Percentiles rank a stretch among this genome's conserved stretches.
Conservation (phyloP, 129 eudicot species). For the Artemisia argyi region DNA sequence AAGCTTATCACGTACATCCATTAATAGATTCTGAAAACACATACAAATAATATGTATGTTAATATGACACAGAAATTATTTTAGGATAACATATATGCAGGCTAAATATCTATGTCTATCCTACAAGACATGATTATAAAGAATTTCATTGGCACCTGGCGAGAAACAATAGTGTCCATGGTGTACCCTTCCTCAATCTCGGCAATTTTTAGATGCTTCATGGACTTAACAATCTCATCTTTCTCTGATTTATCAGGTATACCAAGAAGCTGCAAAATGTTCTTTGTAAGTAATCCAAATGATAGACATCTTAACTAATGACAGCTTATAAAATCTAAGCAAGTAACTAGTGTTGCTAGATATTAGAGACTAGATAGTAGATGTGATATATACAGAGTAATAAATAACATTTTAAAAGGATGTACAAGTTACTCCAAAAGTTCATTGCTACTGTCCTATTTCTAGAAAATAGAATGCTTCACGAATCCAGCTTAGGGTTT, state of each 20-base stretch:
- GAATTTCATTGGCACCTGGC: constrained; percentile 56
- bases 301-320: constrained; percentile 13
- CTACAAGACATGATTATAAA: not conserved
- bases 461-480: too few species aligned
- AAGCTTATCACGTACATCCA: constrained; percentile 97
- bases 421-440: too few species aligned
- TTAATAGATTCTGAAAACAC: constrained; percentile 67
- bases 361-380: too few species aligned
- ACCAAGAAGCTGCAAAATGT: constrained; percentile 72
- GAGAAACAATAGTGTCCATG: constrained; percentile 69
- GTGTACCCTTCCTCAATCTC: constrained; percentile 95
- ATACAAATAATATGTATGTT: constrained; percentile 8
- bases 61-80: not conserved
- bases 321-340: not conserved
- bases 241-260: constrained; percentile 81
- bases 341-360: too few species aligned
- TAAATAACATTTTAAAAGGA: too few species aligned
- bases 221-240: constrained; percentile 93
- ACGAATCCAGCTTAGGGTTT: too few species aligned
- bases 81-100: constrained; percentile 1
- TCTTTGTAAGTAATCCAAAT: constrained; percentile 16
- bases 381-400: too few species aligned
- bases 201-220: constrained; percentile 72
- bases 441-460: too few species aligned
- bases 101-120: not conserved